Evolutionary conservation across 441 rosid genomes (phyloP).

Genomic region (Adansonia madagascariensis): DNA sequence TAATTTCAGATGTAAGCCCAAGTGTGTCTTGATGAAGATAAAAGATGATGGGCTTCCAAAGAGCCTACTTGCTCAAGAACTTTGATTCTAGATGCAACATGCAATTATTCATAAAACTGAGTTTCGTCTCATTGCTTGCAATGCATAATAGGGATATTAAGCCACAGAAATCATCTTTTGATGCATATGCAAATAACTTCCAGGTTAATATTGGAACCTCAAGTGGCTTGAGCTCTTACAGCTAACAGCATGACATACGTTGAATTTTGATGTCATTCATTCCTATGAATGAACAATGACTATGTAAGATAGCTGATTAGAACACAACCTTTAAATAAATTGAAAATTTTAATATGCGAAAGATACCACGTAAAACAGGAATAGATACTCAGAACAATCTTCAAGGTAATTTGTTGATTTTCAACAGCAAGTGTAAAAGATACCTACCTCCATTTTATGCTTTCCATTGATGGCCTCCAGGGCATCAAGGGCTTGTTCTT

Average conservation of each 20-base stretch:
- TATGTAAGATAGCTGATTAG: not conserved
- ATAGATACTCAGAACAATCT: constrained; percentile 13
- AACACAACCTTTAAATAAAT: not conserved
- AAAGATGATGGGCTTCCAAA: not conserved
- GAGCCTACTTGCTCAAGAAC: not conserved
- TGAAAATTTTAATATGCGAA: not conserved
- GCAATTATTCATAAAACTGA: not conserved
- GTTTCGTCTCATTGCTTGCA: not conserved
- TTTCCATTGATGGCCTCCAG: constrained; percentile 85
- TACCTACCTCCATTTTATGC: constrained; percentile 93
- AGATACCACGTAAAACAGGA: constrained; percentile 1
- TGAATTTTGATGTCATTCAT: constrained; percentile 2
- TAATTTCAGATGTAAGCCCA: constrained; percentile 11
- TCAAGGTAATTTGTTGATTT: not conserved
- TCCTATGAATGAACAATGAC: constrained; percentile 3
- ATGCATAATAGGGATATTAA: not conserved
- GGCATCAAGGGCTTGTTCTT: constrained; percentile 91
- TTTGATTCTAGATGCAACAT: not conserved
- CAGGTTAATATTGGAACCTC: not conserved
- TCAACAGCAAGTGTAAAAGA: constrained; percentile 8
- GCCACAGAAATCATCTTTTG: not conserved
- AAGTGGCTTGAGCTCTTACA: constrained; percentile 1
- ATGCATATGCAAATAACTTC: constrained; percentile 7
- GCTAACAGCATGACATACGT: constrained; percentile 6
- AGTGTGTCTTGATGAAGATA: not conserved